Percentiles rank a stretch among this genome's conserved stretches.
Conservation (phyloP, 2,329 filamentous ascomycete genomes). For the Harringtonia lauricola region DNA sequence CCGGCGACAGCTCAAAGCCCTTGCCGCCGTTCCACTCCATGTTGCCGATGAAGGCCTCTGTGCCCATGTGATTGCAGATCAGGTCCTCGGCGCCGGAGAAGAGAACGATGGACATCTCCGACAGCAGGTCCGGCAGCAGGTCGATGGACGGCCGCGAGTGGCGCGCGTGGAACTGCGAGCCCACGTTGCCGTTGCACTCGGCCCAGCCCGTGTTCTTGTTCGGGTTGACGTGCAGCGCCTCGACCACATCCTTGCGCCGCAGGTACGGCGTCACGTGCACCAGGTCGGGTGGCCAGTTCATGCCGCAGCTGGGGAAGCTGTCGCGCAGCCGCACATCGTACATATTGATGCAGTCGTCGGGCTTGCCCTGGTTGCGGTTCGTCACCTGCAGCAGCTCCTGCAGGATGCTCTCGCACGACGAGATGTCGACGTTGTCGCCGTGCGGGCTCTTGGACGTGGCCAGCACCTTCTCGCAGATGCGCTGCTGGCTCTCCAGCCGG, state of each 20-base stretch:
- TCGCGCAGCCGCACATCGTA: conserved; percentile 89
- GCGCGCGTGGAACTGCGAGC: conserved; percentile 54
- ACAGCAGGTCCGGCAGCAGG: conserved; percentile 67
- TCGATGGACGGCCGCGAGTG: conserved; percentile 64
- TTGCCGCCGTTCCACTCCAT: conserved; percentile 87
- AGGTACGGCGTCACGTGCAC: conserved; percentile 70
- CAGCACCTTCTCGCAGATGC: conserved; percentile 55
- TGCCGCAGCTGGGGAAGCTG: conserved; percentile 72
- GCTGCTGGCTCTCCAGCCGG: conserved; percentile 56
- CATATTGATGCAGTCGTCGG: conserved; percentile 74
- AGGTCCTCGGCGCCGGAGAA: conserved; percentile 92
- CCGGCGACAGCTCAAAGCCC: conserved; percentile 79
- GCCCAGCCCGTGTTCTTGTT: conserved; percentile 82
- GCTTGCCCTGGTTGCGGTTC: conserved; percentile 33
- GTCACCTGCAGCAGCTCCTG: conserved; percentile 60
- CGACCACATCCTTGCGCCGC: conserved; percentile 64
- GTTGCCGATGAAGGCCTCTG: conserved; percentile 80
- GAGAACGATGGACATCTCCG: conserved; percentile 67
- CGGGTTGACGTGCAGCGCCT: conserved; percentile 70
- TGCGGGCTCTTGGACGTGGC: conserved; percentile 26
- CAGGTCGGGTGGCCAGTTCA: conserved; percentile 96
- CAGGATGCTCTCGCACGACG: conserved; percentile 67
- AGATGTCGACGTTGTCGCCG: conserved; percentile 51
- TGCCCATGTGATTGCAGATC: conserved; percentile 95
- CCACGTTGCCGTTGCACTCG: conserved; percentile 78